Percentiles rank a stretch among this genome's conserved stretches.
These are phyloP conservation scores for Aspergillus sp. DNA, from an alignment of 2,329 filamentous ascomycete genomes.

Conservation along the genomic window DNA sequence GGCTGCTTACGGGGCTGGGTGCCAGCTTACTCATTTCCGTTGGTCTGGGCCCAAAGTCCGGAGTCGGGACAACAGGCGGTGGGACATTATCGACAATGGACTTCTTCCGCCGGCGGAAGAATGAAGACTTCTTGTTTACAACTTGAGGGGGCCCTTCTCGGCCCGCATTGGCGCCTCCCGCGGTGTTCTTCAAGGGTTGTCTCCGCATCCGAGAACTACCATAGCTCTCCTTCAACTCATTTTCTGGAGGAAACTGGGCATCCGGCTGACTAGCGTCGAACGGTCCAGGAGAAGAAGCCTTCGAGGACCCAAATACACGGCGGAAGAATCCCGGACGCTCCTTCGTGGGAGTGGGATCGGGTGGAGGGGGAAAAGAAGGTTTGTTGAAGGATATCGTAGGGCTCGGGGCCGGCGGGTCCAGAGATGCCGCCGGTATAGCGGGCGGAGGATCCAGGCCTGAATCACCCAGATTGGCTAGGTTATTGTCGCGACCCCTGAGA, in stretches of 20 bases:
- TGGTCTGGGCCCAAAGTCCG: constrained; percentile 43
- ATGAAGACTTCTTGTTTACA: constrained; percentile 89
- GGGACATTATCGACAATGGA: constrained; percentile 69
- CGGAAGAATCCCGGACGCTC: constrained; percentile 87
- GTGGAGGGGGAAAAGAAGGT: constrained; percentile 38
- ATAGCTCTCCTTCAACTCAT: constrained; percentile 24
- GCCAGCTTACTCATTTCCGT: constrained; percentile 30
- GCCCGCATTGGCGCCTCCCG: constrained; percentile 19
- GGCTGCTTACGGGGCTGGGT: constrained; percentile 71
- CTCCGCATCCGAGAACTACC: constrained; percentile 25
- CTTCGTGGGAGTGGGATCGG: constrained; percentile 53
- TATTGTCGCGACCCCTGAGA: constrained; percentile 31
- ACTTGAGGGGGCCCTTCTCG: constrained; percentile 49
- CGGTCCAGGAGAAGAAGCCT: constrained; percentile 42
- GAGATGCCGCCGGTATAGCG: constrained; percentile 43
- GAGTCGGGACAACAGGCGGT: constrained; percentile 55
- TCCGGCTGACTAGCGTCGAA: constrained; percentile 24
- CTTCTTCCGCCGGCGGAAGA: constrained; percentile 92
- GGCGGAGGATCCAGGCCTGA: constrained; percentile 37
- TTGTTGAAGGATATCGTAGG: constrained; percentile 55
- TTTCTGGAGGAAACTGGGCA: constrained; percentile 22
- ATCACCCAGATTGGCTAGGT: constrained; percentile 27
- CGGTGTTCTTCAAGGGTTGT: constrained; percentile 27
- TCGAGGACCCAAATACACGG: constrained; percentile 80
- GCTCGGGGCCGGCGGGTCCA: constrained; percentile 53